Conservation (phyloP, 2,329 filamentous ascomycete genomes). For the Diplocarpon mali region DNA sequence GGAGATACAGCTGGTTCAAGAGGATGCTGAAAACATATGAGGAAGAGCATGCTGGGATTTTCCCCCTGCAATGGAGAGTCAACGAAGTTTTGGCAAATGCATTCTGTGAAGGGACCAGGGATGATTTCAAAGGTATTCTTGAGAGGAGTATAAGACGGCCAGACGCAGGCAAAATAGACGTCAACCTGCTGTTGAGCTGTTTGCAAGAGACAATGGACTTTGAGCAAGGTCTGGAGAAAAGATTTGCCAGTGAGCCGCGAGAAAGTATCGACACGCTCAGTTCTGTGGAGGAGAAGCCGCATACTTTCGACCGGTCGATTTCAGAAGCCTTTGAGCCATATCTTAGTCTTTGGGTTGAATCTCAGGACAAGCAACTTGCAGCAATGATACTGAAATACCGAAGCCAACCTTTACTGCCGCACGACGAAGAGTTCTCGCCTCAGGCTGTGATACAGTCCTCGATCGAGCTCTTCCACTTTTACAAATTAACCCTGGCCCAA, state of each 20-base stretch:
- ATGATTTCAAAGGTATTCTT: slow-evolving; percentile 89
- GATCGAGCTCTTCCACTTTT: slow-evolving; percentile 95
- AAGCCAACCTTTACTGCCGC: slow-evolving; percentile 64
- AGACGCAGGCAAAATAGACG: slow-evolving; percentile 73
- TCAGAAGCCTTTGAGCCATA: slow-evolving; percentile 97
- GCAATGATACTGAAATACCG: slow-evolving; percentile 80
- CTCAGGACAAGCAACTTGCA: slow-evolving; percentile 81
- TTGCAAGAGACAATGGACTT: slow-evolving; percentile 95
- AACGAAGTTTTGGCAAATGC: slow-evolving; percentile 81
- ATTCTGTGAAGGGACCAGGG: slow-evolving; percentile 90
- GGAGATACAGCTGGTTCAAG: slow-evolving; percentile 93
- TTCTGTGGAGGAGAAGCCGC: slow-evolving; percentile 63
- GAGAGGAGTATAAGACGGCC: slow-evolving; percentile 73
- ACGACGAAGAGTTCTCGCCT: slow-evolving; percentile 84
- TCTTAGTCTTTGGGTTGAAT: slow-evolving; percentile 92
- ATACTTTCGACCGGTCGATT: slow-evolving; percentile 79
- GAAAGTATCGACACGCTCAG: slow-evolving; percentile 84
- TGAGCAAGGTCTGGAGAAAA: slow-evolving; percentile 79
- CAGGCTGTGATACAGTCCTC: slow-evolving; percentile 87
- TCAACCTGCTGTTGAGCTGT: slow-evolving; percentile 78
- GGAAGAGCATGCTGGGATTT: slow-evolving; percentile 80
- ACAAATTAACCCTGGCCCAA: slow-evolving; percentile 83
- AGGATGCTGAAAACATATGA: slow-evolving; percentile 93
- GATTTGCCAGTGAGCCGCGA: slow-evolving; percentile 62
- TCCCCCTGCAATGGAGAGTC: slow-evolving; percentile 79